Evolutionary conservation across 2,329 filamentous ascomycete species (phyloP), one percentile per base, ranked within the genome.

Genomic region (Diaporthe helianthi): DNA sequence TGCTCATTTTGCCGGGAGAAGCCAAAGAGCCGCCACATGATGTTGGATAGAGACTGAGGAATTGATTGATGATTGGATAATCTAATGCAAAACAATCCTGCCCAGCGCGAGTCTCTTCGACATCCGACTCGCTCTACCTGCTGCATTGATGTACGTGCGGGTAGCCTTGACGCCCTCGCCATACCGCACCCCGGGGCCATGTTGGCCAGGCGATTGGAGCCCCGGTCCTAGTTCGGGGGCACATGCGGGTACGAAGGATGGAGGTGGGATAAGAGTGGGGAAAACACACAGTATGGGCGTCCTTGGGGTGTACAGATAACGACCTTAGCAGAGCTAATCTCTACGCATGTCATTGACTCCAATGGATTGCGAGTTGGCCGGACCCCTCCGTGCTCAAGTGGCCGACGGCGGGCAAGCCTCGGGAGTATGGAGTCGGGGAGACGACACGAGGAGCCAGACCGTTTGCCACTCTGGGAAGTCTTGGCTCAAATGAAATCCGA

Each of bases 21-120:
- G 13, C 65, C 69, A 13, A 71, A 49, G 2, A 71, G 64, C 24
- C 65, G 58, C 65, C 67, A 68, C 69, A 68, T 71, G 15, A 29
- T 68, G 69, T 5, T 9, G n/a, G 12, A 17, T 22, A n/a, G n/a
- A n/a, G n/a, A 15, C 6, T 1, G 1, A 4, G n/a, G n/a, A 13
- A 15, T 1, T 4, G 7, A 15, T 1, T 4, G 7, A 9, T 38
- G 46, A 24, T 33, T 22, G 47, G 19, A n/a, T 22, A 17, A 47
- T 13, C 49, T 15, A 31, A 9, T 6, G 10, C 6, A 15, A 7
- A 26, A 36, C 15, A 8, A 24, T 26, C 13, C 12, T n/a, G 8
- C 31, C 10, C 26, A 47, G 26, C 3, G 12, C 19, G 7, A 22
- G 6, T 1, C 6, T n/a, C 13, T 33, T 19, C 19, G 3, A 29